These are phyloP conservation scores for Cymbidium sinense DNA, from an alignment of 106 monocot genomes.

Conservation along the genomic window DNA sequence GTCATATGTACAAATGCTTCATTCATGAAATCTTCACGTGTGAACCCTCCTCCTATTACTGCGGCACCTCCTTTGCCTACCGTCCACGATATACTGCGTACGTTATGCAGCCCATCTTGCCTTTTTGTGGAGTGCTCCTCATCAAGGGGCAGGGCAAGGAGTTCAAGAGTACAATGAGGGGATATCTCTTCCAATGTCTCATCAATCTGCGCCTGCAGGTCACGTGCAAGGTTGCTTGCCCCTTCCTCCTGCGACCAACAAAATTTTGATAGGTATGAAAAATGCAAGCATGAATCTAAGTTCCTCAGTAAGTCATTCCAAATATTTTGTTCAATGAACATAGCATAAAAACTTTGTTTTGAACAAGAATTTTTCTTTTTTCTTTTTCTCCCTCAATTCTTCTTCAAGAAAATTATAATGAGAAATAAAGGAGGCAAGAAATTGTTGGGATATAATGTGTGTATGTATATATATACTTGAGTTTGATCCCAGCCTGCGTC, in stretches of 20 bases:
- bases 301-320: not conserved
- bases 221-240: slow-evolving; percentile 84
- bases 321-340: not conserved
- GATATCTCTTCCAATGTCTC: slow-evolving; percentile 92
- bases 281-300: not conserved
- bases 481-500: too few relatives aligned
- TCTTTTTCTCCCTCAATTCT: not conserved
- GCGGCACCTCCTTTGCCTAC: slow-evolving; percentile 73
- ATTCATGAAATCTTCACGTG: slow-evolving; percentile 81
- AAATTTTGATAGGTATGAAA: not conserved
- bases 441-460: not conserved
- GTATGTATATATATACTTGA: too few relatives aligned
- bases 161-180: slow-evolving; percentile 74
- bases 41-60: slow-evolving; percentile 78
- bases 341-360: not conserved
- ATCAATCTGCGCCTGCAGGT: slow-evolving; percentile 75
- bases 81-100: slow-evolving; percentile 79
- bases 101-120: slow-evolving; percentile 72
- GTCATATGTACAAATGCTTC: slow-evolving; percentile 82
- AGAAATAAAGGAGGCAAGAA: not conserved
- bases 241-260: slow-evolving; percentile 72
- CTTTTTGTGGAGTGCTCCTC: slow-evolving; percentile 48
- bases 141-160: slow-evolving; percentile 80
- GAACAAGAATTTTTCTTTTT: too few relatives aligned
- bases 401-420: not conserved